Evolutionary conservation across 2,329 filamentous ascomycete genomes (phyloP), one percentile per base, ranked within the genome.

Genomic region (Trichoderma sp.): DNA sequence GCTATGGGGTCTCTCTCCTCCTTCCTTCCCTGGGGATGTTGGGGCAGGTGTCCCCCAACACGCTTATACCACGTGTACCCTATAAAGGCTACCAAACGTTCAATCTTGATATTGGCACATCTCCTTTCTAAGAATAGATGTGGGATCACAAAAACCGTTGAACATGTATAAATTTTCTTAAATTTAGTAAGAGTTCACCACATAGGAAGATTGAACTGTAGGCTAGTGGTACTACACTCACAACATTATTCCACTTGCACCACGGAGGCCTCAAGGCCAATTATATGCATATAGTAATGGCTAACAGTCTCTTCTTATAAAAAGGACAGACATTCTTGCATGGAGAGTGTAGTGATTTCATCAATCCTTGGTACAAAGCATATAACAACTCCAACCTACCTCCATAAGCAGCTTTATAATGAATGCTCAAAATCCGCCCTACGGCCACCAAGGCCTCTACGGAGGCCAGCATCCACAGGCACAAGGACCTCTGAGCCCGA

Each of bases 361-460:
- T 7, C 26, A 13, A 54, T 7, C 13, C 13, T 21, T 28, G 5
- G 13, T 1, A 21, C 24, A 49, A 49, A 14, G 32, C 11, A n/a
- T 34, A n/a, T 8, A 58, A 58, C 30, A n/a, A n/a, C 54, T 34
- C n/a, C 28, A 37, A 11, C n/a, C 28, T 2, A 24, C 46, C 10
- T 13, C 11, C 10, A 11, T 2, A 58, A 28, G 32, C 37, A 43
- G 39, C n/a, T n/a, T 5, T 43, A 55, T 24, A 5, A 67, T 67
- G 30, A 67, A 59, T 16, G 2, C n/a, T 6, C 64, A 68, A 24
- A 60, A 60, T 34, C 54, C 60, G 10, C 67, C 67, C 2, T 69
- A 66, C 43, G 32, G 67, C 21, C 67, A 69, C 30, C 52, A 46
- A 24, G 24, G 43, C 5, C 34, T 37, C 2, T 51, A 56, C 34